Evolutionary conservation across 164 flowering plant genomes (phyloP), one percentile per base, ranked within the genome.

Genomic region (Aristolochia californica): DNA sequence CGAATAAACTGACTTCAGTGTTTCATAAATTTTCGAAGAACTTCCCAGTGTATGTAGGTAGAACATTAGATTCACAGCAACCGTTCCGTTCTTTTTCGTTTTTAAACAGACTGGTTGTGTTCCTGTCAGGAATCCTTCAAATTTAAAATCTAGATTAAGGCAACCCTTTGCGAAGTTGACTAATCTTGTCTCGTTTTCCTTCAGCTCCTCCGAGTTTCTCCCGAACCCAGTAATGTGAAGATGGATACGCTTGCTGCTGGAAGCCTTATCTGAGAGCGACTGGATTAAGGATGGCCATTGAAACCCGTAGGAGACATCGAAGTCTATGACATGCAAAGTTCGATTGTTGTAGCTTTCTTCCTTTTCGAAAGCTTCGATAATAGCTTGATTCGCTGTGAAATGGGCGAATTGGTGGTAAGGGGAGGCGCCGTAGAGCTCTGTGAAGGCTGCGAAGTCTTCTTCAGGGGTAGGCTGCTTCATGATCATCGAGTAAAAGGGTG

Each of bases 261-360:
- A 67, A 13, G 85, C 82, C 59, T 75, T 85, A n/a, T 83, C 87
- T 10, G 93, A 79, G 2, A 85, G 79, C 13, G 93, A 83, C 43
- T 85, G 93, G 2, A 85, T 81, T 10, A 85, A 71, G 66, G 88
- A 85, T 57, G 93, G 93, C 93, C 93, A 85, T 34, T 85, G 93
- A 63, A 85, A 77, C 4, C 93, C 93, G 53, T 85, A 77, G 0
- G 78, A 79, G 62, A 83, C 69, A 51, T 85, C 85, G 30, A 81
- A 81, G 59, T 85, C 93, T 18, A 85, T 66, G 0, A 85, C 83
- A 57, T 85, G 93, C 30, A 85, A 51, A 2, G 66, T 53, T 48
- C 75, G 59, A 61, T 69, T 66, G 62, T 81, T 81, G 17, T 26
- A 50, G 7, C 43, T 52, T 67, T 73, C 76, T 27, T 83, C 85